Evolutionary conservation across 768 basidiomycete species (phyloP), one percentile per base, ranked within the genome.

Genomic region (Termitomyces sp.): DNA sequence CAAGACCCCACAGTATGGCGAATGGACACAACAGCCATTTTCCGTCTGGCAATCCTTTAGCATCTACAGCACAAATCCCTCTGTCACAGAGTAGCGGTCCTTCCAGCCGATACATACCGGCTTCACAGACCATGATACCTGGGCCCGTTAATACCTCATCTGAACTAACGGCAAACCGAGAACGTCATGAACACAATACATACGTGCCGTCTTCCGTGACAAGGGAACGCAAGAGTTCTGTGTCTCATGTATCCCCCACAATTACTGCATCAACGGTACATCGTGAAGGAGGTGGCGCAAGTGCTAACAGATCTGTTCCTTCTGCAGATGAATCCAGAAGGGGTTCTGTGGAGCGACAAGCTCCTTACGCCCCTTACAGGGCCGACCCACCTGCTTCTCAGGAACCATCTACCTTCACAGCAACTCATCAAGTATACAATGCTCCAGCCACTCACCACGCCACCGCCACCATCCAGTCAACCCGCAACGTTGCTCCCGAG

Each of bases 41-140:
- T 31, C 52, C 46, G 22, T 37, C 65, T 13, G 57, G 28, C 18
- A 48, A 61, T 16, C 52, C 41, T 18, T 34, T 39, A 13, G 20
- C 56, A 39, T 41, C 48, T 22, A 26, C 28, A 10, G 42, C 61
- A 48, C 56, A 57, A 29, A 55, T 63, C 28, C 62, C 65, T 39
- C 56, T 56, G 39, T 49, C 62, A 31, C 46, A 51, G 34, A 59
- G 61, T n/a, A 56, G 60, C 44, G 58, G 62, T 10, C 49, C 58
- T 24, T 28, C 55, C 22, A 59, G 52, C 45, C 62, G 65, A 29
- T 66, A 66, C 41, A 56, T 64, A 20, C 63, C 63, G n/a, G 60
- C 56, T n/a, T 64, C 63, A 16, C 63, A 59, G 4, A 65, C 64
- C n/a, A 62, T 67, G 62, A 33, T 47, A 15, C 18, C 51, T 20